phyloP scores from a whole-genome alignment of 306 rosid species.

The Cucumis hystrix region DNA sequence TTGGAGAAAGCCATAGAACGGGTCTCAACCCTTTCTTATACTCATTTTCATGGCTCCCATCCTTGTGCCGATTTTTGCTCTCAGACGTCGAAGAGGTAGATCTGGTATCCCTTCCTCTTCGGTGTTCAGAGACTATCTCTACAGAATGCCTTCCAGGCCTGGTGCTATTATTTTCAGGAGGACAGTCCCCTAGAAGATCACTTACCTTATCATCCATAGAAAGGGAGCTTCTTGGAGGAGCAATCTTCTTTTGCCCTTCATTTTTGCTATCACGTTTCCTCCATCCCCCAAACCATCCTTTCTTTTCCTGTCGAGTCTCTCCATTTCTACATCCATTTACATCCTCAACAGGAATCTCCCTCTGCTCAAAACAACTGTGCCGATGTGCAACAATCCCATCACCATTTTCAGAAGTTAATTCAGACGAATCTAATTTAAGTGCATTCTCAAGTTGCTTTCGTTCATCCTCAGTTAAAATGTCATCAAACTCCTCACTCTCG shows the following conservation, averaged over 20 bases:
- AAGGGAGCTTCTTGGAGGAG: conserved; percentile 79
- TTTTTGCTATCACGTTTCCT: conserved; percentile 62
- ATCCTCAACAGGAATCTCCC: conserved; percentile 72
- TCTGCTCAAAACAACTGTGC: conserved; percentile 45
- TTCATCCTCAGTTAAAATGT: conserved; percentile 84
- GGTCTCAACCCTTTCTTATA: conserved; percentile 95
- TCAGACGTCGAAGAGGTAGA: conserved; percentile 37
- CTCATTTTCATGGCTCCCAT: conserved; percentile 68
- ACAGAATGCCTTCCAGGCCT: conserved; percentile 76
- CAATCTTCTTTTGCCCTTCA: conserved; percentile 44
- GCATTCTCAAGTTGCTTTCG: conserved; percentile 83
- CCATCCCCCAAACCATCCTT: conserved; percentile 98
- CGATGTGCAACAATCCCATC: conserved; percentile 56
- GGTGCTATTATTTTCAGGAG: conserved; percentile 46
- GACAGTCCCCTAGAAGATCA: conserved; percentile 69
- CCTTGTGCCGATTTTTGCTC: conserved; percentile 56
- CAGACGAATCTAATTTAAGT: conserved; percentile 63
- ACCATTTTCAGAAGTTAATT: conserved; percentile 34
- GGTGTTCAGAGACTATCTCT: conserved; percentile 47
- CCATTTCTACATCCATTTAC: conserved; percentile 32
- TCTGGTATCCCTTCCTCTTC: conserved; percentile 54
- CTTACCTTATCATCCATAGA: conserved; percentile 79
- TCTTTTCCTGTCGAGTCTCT: conserved; percentile 68
- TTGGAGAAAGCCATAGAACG: conserved; percentile 92
- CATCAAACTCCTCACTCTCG: conserved; percentile 68